Evolutionary conservation across 2,329 filamentous ascomycete genomes (phyloP), one percentile per base, ranked within the genome.

Genomic region (Ceratocystis eucalypticola): DNA sequence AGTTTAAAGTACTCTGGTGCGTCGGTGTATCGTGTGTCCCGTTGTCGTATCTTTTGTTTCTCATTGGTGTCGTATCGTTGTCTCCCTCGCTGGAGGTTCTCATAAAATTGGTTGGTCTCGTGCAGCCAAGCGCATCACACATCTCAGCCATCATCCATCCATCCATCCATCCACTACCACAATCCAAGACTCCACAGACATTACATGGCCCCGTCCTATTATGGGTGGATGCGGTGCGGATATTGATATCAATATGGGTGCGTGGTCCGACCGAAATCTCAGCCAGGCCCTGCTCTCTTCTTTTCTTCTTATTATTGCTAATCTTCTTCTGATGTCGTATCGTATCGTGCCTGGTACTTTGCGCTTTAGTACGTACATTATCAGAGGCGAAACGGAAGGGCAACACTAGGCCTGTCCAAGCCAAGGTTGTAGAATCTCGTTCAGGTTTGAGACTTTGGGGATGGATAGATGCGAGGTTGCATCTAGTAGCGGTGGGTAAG

Each of bases 381-480:
- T 37, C 55, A 59, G 28, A 53, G 55, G 55, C 55, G 55, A 59
- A 59, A 59, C 55, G 28, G 28, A 59, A n/a, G 55, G 55, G 28
- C 25, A 37, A 37, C 15, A 59, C 55, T 37, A 33, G 17, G 55
- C 55, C 55, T 59, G 55, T 33, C 55, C 55, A 59, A 59, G 55
- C 17, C 55, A 59, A 59, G 28, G 5, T 33, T n/a, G 55, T 59
- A 37, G 55, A 30, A 59, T 59, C 55, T 59, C 48, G 48, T 28
- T 53, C 48, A 53, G 22, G 48, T 53, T 53, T 53, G 48, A 53
- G 48, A 53, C 48, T 53, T 53, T 53, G 48, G 20, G 22, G n/a
- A 10, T 25, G 48, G 8, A 10, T 53, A 53, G 8, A 53, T 53
- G 20, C 48, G 48, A 53, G 20, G 22, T 28, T 10, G 20, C 25